Percentiles rank a stretch among this genome's conserved stretches.
phyloP scores from a whole-genome alignment of 1,139 yeast genomes.

The Yamadazyma diospyri region DNA sequence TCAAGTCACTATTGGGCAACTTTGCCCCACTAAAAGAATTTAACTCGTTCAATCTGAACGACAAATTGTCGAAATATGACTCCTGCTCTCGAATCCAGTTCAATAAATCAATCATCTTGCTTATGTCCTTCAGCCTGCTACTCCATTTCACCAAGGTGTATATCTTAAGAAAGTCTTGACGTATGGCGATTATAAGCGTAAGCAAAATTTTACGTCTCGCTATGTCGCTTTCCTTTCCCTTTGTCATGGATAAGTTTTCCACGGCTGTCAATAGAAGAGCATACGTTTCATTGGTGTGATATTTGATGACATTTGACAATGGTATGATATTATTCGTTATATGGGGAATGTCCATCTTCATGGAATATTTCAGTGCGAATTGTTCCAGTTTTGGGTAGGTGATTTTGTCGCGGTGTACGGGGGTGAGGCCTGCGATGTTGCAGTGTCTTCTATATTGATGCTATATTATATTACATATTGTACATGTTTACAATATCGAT shows the following conservation, averaged over 20 bases:
- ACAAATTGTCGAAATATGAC: slow-evolving; percentile 60
- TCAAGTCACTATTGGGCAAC: slow-evolving; percentile 82
- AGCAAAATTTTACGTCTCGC: slow-evolving; percentile 65
- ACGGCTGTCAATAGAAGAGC: slow-evolving; percentile 60
- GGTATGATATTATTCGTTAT: slow-evolving; percentile 69
- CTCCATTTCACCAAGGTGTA: slow-evolving; percentile 91
- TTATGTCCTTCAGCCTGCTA: slow-evolving; percentile 63
- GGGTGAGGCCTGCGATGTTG: too few relatives aligned
- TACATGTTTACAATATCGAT: background rate
- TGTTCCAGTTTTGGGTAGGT: background rate
- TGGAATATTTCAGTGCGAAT: slow-evolving; percentile 1
- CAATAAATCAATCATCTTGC: slow-evolving; percentile 74
- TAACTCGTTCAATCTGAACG: slow-evolving; percentile 49
- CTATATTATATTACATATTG: slow-evolving; percentile 1
- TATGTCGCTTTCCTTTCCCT: slow-evolving; percentile 48
- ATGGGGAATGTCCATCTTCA: slow-evolving; percentile 55
- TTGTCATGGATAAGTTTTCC: slow-evolving; percentile 49
- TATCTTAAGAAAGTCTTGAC: slow-evolving; percentile 80
- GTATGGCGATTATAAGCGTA: slow-evolving; percentile 60
- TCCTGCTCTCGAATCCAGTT: slow-evolving; percentile 81
- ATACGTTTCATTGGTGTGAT: slow-evolving; percentile 61
- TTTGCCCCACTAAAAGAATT: slow-evolving; percentile 80
- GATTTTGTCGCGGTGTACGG: too few relatives aligned
- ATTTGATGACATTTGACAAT: slow-evolving; percentile 53
- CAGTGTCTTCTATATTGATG: too few relatives aligned